These are phyloP conservation scores for Stipa capillata DNA, from an alignment of 176 grass and related monocot genomes.

Conservation along the genomic window DNA sequence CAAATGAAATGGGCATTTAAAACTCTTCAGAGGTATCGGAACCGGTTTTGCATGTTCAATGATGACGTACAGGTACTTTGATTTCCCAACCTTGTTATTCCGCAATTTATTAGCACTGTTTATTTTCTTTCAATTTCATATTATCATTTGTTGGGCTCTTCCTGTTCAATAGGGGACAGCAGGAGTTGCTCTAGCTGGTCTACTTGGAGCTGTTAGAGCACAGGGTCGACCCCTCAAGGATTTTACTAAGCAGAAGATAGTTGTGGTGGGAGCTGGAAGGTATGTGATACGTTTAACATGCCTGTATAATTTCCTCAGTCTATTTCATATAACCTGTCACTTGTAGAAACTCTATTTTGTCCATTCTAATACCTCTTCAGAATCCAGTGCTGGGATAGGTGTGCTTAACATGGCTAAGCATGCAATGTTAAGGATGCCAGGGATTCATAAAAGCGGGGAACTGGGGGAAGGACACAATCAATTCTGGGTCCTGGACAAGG, in stretches of 20 bases:
- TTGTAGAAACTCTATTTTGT: slow-evolving; percentile 18
- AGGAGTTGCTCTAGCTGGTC: slow-evolving; percentile 95
- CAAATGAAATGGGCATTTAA: slow-evolving; percentile 99
- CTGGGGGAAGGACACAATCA: slow-evolving; percentile 56
- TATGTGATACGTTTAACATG: slow-evolving; percentile 32
- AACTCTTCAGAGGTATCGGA: slow-evolving; percentile 86
- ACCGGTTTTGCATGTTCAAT: slow-evolving; percentile 95
- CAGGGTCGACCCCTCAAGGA: slow-evolving; percentile 73
- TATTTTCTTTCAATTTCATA: background rate
- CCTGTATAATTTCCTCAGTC: background rate
- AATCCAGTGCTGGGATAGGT: slow-evolving; percentile 98
- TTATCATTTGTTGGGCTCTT: background rate
- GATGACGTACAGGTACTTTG: slow-evolving; percentile 78
- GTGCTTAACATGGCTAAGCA: slow-evolving; percentile 88
- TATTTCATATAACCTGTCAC: background rate
- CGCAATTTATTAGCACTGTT: slow-evolving; percentile 1
- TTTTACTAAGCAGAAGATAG: slow-evolving; percentile 84
- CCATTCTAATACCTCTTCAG: slow-evolving; percentile 39
- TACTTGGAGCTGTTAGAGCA: slow-evolving; percentile 89
- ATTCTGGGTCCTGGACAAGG: slow-evolving; percentile 96
- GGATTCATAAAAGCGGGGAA: slow-evolving; percentile 37
- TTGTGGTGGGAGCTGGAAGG: slow-evolving; percentile 98
- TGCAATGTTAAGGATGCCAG: slow-evolving; percentile 63
- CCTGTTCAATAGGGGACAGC: slow-evolving; percentile 68
- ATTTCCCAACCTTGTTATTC: background rate